These are phyloP conservation scores for Trifolium dubium DNA, from an alignment of 306 rosid species.

Conservation along the genomic window DNA sequence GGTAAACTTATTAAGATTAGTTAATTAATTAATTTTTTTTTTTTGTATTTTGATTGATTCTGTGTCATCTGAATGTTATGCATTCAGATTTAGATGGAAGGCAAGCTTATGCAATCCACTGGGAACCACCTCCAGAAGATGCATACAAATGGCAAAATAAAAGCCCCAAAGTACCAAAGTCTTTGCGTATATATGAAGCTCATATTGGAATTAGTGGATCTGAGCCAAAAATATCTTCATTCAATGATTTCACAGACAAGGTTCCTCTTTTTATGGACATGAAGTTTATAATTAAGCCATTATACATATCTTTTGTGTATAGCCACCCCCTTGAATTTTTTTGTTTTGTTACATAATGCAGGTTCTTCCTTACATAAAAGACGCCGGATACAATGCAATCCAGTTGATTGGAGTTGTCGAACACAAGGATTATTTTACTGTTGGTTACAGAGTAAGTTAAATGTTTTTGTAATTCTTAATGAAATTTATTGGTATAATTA, in stretches of 20 bases:
- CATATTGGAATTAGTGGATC: conserved; percentile 98
- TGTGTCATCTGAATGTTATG: conserved; percentile 32
- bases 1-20: conserved; percentile 53
- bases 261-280: conserved; percentile 22
- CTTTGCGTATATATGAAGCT: conserved; percentile 90
- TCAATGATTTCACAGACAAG: conserved; percentile 72
- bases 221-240: conserved; percentile 80
- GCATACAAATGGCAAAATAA: conserved; percentile 78
- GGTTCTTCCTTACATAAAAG: conserved; percentile 93
- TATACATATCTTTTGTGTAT: conserved; percentile 20
- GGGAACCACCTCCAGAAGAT: conserved; percentile 93
- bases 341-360: conserved; percentile 44
- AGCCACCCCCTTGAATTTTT: conserved; percentile 34
- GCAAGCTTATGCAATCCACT: conserved; percentile 88
- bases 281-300: conserved; percentile 23
- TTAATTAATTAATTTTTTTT: neutral
- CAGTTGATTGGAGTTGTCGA: conserved; percentile 90
- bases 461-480: conserved; percentile 30
- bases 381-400: conserved; percentile 88
- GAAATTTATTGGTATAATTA: conserved; percentile 13
- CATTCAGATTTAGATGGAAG: conserved; percentile 75
- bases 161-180: conserved; percentile 66
- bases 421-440: conserved; percentile 96
- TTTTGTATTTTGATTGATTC: neutral
- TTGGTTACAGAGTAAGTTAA: conserved; percentile 86